Base-by-base conservation (phyloP, 495 filamentous ascomycete species). In the Aspergillus taichungensis region DNA sequence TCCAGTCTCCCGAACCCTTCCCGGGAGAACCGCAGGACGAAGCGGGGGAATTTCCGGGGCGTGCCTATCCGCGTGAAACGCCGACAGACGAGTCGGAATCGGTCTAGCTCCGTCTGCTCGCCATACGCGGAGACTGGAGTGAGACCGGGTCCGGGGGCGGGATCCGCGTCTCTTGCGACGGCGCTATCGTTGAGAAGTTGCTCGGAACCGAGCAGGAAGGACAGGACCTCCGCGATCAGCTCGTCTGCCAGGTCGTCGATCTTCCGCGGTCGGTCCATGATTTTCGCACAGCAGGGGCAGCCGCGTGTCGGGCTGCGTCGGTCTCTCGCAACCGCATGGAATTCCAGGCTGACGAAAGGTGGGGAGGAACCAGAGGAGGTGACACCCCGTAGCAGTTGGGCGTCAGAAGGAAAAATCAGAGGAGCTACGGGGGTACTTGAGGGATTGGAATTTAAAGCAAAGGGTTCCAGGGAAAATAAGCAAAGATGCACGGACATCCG, bases 51-150 rank as follows among this genome's bases (percentile, higher is more conserved):
- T 49, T 77, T 76, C 47, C 77, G 72, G 2, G 78, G 69, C 8
- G 79, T 77, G 24, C 74, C 78, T 29, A 83, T 68, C 29, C 75
- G 75, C 45, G 74, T 72, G 63, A 85, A 85, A 28, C 76, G 63
- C 45, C 61, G 72, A 61, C 80, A 85, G 8, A 79, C 71, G 10
- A 80, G 70, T 51, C 83, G 62, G 55, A 83, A 80, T 40, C 61
- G 59, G 49, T 67, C 64, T 24, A 74, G 52, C 36, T 72, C 68
- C 2, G 59, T 60, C 27, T 42, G 42, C 45, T 72, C 69, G 13
- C 62, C 66, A 37, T 53, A 50, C 13, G 40, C 38, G 44, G 46
- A 46, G n/a, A 35, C 13, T 6, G 47, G 40, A 24, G 30, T 36
- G 10, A 34, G 46, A 43, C 50, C 49, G 30, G 51, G 37, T 14